phyloP scores from a whole-genome alignment of 2,329 filamentous ascomycete genomes.

The Sporothrix dimorphospora region DNA sequence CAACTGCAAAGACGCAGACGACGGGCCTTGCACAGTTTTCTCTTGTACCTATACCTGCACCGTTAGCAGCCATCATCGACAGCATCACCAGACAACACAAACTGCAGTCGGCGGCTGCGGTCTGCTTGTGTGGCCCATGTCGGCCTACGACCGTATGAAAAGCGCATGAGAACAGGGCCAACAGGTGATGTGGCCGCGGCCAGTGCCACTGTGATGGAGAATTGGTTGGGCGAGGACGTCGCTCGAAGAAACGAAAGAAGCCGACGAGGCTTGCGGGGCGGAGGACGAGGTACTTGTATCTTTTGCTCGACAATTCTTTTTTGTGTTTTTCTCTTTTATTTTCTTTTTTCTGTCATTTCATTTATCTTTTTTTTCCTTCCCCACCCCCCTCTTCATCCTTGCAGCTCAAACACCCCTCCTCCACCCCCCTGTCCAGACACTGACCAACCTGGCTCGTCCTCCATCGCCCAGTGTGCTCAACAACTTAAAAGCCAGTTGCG shows the following conservation, averaged over 20 bases:
- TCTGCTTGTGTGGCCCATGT: not conserved
- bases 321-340: not conserved
- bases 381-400: not conserved
- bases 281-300: conserved; percentile 11
- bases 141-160: not conserved
- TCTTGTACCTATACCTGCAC: conserved; percentile 11
- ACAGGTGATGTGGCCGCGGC: not conserved
- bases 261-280: not conserved
- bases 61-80: not conserved
- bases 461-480: conserved; percentile 1
- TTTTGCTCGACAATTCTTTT: not conserved
- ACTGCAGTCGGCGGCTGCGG: not conserved
- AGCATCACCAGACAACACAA: not conserved
- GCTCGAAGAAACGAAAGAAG: not conserved
- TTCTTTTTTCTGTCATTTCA: not conserved
- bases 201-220: conserved; percentile 7
- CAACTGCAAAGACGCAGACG: not conserved
- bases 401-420: not conserved
- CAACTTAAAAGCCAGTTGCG: conserved; percentile 34
- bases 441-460: conserved; percentile 9
- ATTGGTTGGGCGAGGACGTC: not conserved
- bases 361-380: not conserved
- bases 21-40: not conserved
- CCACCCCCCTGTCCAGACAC: not conserved
- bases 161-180: not conserved